phyloP scores from a whole-genome alignment of 148 eudicot species.

The Diospyros kaki region DNA sequence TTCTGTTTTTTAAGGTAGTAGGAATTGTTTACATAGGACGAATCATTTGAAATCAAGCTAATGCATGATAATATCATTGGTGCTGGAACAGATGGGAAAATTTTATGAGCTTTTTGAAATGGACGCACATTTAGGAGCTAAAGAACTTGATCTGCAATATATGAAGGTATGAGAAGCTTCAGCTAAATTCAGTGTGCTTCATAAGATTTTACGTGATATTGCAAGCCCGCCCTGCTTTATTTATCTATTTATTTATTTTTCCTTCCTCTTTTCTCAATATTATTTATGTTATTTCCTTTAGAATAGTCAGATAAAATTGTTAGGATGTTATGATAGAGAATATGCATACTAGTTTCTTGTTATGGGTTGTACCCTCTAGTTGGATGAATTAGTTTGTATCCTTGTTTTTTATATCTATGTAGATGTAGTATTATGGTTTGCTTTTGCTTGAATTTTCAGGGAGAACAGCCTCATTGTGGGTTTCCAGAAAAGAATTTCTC shows the following conservation, averaged over 20 bases:
- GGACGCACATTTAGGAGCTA: constrained; percentile 97
- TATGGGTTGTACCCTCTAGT: neutral
- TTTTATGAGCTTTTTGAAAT: constrained; percentile 96
- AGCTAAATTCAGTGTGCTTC: neutral
- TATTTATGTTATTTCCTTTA: neutral
- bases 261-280: no score
- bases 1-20: constrained; percentile 93
- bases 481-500: constrained; percentile 95
- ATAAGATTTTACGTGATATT: neutral
- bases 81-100: constrained; percentile 82
- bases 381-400: neutral
- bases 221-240: neutral
- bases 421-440: neutral
- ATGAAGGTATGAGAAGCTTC: constrained; percentile 66
- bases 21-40: neutral
- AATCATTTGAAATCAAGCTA: neutral
- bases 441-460: constrained; percentile 40
- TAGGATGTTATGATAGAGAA: neutral
- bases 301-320: neutral
- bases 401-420: neutral
- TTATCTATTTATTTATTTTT: neutral
- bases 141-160: constrained; percentile 95
- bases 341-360: neutral
- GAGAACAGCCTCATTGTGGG: constrained; percentile 99
- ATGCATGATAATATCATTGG: neutral